Conservation (phyloP, 768 basidiomycete species). For the Lentinula edodes region DNA sequence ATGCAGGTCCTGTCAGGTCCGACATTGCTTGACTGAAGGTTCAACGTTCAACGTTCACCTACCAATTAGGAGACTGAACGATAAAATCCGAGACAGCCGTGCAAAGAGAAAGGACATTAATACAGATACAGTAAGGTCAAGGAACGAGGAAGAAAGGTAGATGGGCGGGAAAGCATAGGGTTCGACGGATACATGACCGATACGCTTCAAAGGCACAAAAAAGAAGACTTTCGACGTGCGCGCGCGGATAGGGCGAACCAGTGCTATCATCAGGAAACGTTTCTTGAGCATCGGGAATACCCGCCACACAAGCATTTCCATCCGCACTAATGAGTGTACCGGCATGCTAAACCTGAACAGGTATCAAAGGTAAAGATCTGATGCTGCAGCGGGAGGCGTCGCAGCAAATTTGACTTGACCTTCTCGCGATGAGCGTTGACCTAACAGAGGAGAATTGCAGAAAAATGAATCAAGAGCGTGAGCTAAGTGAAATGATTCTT, state of each 20-base stretch:
- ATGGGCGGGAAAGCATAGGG: not conserved
- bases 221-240: not conserved
- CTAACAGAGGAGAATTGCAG: not conserved
- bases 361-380: not conserved
- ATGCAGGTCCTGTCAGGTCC: not conserved
- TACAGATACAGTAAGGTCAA: not conserved
- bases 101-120: not conserved
- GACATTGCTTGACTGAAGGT: not conserved
- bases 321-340: not conserved
- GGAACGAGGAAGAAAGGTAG: not conserved
- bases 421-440: not conserved
- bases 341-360: not conserved
- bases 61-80: not conserved
- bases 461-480: not conserved
- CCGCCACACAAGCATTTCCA: conserved; percentile 1
- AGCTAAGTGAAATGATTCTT: not conserved
- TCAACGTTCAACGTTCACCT: not conserved
- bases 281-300: not conserved
- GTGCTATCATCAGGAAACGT: conserved; percentile 1
- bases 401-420: not conserved
- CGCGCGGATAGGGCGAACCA: conserved; percentile 2
- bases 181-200: not conserved
- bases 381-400: not conserved
- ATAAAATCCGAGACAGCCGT: not conserved
- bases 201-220: conserved; percentile 1